Percentiles rank a stretch among this genome's conserved stretches.
These are phyloP conservation scores for Nakaseomyces glabratus DNA, from an alignment of 1,139 yeast species.

Conservation along the genomic window DNA sequence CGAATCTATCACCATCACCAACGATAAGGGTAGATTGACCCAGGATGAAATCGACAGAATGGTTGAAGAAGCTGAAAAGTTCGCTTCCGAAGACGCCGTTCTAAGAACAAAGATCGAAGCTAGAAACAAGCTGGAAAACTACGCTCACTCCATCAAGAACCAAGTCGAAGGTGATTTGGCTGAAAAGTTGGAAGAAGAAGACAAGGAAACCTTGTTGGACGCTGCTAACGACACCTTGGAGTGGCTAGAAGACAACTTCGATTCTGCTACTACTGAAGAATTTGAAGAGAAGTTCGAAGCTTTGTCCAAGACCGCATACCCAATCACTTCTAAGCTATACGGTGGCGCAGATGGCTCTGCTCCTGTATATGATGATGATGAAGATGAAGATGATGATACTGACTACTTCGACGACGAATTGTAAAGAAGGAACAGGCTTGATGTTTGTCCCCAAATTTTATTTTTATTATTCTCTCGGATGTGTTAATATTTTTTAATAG, in stretches of 20 bases:
- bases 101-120: slow-evolving; percentile 75
- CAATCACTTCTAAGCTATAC: slow-evolving; percentile 87
- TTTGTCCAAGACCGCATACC: slow-evolving; percentile 75
- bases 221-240: slow-evolving; percentile 82
- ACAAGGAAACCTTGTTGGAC: slow-evolving; percentile 80
- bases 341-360: slow-evolving; percentile 50
- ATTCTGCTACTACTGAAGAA: slow-evolving; percentile 83
- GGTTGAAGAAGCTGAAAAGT: slow-evolving; percentile 92
- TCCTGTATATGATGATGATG: slow-evolving; percentile 60
- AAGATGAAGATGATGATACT: slow-evolving; percentile 33
- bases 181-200: slow-evolving; percentile 77
- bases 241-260: slow-evolving; percentile 79
- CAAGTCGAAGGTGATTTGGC: slow-evolving; percentile 61
- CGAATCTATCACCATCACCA: slow-evolving; percentile 87
- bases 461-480: no score
- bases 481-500: no score
- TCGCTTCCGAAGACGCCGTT: slow-evolving; percentile 78
- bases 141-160: slow-evolving; percentile 76
- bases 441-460: no score
- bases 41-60: slow-evolving; percentile 86
- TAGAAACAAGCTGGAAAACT: slow-evolving; percentile 81
- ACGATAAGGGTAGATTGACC: slow-evolving; percentile 94
- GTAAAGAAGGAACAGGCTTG: no score
- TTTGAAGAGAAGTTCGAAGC: slow-evolving; percentile 89
- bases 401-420: slow-evolving; percentile 46